These are phyloP conservation scores for Moricandia arvensis DNA, from an alignment of 345 rosid species.

Conservation along the genomic window DNA sequence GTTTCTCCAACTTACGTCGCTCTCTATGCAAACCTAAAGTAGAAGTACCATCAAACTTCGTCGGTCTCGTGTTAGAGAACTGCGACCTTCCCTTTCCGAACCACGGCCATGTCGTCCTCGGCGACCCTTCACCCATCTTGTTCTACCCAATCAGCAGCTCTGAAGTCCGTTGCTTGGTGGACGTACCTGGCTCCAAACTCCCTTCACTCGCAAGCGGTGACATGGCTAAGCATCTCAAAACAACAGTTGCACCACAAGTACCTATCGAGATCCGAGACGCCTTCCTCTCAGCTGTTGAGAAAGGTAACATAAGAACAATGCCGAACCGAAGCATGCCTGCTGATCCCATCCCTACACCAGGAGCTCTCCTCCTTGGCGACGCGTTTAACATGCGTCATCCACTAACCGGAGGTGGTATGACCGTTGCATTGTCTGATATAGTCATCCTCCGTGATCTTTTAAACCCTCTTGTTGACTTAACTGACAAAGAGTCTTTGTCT, in stretches of 20 bases:
- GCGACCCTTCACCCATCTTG: slow-evolving; percentile 54
- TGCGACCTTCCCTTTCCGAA: slow-evolving; percentile 49
- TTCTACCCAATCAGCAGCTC: slow-evolving; percentile 56
- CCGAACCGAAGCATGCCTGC: slow-evolving; percentile 62
- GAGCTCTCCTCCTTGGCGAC: slow-evolving; percentile 53
- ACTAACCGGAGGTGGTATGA: slow-evolving; percentile 60
- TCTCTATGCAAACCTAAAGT: slow-evolving; percentile 65
- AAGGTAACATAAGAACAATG: slow-evolving; percentile 55
- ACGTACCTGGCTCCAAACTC: slow-evolving; percentile 47
- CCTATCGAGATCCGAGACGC: slow-evolving; percentile 42
- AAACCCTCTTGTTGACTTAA: slow-evolving; percentile 37
- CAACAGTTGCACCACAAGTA: slow-evolving; percentile 44
- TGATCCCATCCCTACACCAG: slow-evolving; percentile 49
- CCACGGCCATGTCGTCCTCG: slow-evolving; percentile 55
- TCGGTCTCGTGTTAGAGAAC: slow-evolving; percentile 52
- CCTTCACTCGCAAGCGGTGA: slow-evolving; percentile 52
- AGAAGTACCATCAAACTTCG: slow-evolving; percentile 51
- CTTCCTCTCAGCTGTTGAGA: slow-evolving; percentile 44
- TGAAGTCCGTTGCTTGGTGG: slow-evolving; percentile 53
- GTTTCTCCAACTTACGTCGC: slow-evolving; percentile 57
- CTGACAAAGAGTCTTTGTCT: slow-evolving; percentile 39
- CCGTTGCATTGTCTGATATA: slow-evolving; percentile 52
- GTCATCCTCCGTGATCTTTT: slow-evolving; percentile 49
- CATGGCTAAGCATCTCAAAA: slow-evolving; percentile 46
- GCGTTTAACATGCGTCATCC: slow-evolving; percentile 64